These are phyloP conservation scores for Podospora comata DNA, from an alignment of 495 filamentous ascomycete species.

Conservation along the genomic window DNA sequence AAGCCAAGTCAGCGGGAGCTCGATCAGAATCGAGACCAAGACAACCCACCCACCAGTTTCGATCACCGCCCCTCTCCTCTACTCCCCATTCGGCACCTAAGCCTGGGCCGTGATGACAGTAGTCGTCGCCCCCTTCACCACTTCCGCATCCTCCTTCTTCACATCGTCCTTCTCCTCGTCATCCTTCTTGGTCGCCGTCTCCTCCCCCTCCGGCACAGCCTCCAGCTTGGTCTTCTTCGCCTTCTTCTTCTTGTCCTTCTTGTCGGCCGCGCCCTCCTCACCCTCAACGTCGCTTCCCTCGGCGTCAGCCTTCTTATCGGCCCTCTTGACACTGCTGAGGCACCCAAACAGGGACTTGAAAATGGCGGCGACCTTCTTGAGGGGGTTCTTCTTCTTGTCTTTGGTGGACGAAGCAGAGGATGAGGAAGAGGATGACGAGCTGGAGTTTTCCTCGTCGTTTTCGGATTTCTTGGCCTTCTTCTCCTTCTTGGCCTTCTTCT, in stretches of 20 bases:
- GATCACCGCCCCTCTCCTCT: background rate
- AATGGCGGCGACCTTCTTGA: constrained; percentile 1
- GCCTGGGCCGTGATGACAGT: background rate
- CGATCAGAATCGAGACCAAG: background rate
- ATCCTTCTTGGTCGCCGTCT: background rate
- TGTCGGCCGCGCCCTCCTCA: background rate
- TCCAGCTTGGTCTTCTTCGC: constrained; percentile 3
- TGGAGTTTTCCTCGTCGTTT: background rate
- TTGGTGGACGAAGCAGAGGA: background rate
- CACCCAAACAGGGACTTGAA: background rate
- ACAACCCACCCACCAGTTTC: background rate
- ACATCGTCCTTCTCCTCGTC: background rate
- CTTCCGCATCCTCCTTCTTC: background rate
- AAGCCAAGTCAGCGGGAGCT: background rate
- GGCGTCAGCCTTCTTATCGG: background rate
- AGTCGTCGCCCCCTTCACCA: background rate
- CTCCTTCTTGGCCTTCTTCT: constrained; percentile 5
- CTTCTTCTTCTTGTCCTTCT: constrained; percentile 3
- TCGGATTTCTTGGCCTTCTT: background rate
- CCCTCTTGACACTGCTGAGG: background rate
- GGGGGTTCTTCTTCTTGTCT: constrained; percentile 1
- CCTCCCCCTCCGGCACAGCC: background rate
- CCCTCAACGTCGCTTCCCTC: background rate
- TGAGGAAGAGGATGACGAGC: background rate
- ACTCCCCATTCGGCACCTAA: background rate